These are phyloP conservation scores for Trichoderma gamsii DNA, from an alignment of 495 filamentous ascomycete genomes.

Conservation along the genomic window DNA sequence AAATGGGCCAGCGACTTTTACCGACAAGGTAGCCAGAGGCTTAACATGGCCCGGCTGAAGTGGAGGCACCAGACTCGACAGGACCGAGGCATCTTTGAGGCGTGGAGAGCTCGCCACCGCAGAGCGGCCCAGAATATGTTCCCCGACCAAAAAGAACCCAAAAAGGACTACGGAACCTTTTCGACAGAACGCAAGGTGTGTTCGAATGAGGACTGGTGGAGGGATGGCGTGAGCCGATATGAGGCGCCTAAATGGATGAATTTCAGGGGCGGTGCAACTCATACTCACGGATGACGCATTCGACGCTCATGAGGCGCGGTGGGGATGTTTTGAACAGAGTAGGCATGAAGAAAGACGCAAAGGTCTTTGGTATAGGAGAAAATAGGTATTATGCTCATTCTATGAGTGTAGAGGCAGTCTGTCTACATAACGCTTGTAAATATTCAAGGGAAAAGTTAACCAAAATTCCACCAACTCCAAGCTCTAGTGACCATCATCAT, in stretches of 20 bases:
- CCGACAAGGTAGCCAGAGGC: background rate
- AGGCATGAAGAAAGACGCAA: background rate
- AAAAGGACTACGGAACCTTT: background rate
- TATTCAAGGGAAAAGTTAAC: background rate
- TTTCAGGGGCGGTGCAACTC: background rate
- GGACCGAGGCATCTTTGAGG: background rate
- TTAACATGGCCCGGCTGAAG: background rate
- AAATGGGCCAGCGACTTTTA: constrained; percentile 1
- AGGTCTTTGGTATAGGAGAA: background rate
- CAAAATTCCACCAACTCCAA: constrained; percentile 1
- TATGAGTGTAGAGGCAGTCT: background rate
- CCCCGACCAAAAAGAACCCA: background rate
- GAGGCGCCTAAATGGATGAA: constrained; percentile 11
- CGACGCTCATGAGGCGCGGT: background rate
- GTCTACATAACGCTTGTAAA: background rate
- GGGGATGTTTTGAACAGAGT: background rate
- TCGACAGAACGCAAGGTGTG: background rate
- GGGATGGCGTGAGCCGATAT: background rate
- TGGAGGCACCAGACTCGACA: background rate
- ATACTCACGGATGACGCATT: background rate
- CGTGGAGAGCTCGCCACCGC: background rate
- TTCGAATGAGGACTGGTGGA: constrained; percentile 10
- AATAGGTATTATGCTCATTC: background rate
- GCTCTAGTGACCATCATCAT: background rate
- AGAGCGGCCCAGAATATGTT: background rate